A percentile compares a stretch with the other conserved stretches of the same genome.
These are phyloP conservation scores for Lithocarpus polystachyus DNA, from an alignment of 306 rosid genomes.

Conservation along the genomic window DNA sequence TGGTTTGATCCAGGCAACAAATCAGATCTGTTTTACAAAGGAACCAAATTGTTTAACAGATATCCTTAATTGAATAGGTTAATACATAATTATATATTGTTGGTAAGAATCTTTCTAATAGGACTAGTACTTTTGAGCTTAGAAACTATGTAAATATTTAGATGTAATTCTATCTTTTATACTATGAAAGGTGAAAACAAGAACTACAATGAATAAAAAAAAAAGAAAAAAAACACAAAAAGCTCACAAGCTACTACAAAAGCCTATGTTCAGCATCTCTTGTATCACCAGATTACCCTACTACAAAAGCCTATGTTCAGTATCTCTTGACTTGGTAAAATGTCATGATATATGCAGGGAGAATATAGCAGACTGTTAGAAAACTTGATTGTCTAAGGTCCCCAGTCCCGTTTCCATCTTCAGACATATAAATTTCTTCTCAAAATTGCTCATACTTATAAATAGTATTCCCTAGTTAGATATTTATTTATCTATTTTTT, in stretches of 20 bases:
- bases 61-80: neutral
- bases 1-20: constrained; percentile 1
- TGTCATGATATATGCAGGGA: neutral
- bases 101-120: too few relatives aligned
- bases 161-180: too few relatives aligned
- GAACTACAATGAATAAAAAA: too few relatives aligned
- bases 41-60: neutral
- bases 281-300: neutral
- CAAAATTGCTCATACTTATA: neutral
- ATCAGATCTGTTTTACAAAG: neutral
- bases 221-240: neutral
- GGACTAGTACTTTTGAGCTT: too few relatives aligned
- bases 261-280: neutral
- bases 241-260: neutral
- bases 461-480: too few relatives aligned
- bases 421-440: neutral
- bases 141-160: too few relatives aligned
- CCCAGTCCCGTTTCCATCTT: neutral
- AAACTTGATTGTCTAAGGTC: neutral
- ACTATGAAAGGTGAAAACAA: too few relatives aligned
- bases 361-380: neutral
- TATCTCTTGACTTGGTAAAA: neutral
- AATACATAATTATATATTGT: neutral
- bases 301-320: neutral
- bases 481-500: neutral